A percentile compares a stretch with the other conserved stretches of the same genome.
Evolutionary conservation across 1,284 basidiomycete species (phyloP).

Genomic region (Laetiporus sulphureus): DNA sequence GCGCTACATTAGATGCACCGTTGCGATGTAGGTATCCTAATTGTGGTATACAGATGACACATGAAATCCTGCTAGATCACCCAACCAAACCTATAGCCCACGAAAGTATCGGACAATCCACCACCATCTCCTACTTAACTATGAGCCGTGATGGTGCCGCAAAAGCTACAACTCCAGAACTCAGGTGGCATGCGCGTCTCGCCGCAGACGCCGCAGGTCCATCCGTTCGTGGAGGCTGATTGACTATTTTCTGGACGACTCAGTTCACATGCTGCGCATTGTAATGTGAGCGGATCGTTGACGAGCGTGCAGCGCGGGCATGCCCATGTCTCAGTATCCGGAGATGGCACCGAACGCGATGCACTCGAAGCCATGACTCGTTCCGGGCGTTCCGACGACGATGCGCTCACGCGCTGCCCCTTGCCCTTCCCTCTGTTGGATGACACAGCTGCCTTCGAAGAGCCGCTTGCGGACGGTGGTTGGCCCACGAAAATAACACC

Average conservation of each 20-base stretch:
- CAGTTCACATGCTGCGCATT: slow-evolving; percentile 40
- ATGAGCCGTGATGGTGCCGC: slow-evolving; percentile 56
- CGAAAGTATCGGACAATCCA: too few species aligned
- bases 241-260: slow-evolving; percentile 10
- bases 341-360: background rate
- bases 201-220: slow-evolving; percentile 68
- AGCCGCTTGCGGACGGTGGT: background rate
- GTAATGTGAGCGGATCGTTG: slow-evolving; percentile 40
- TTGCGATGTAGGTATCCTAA: too few species aligned
- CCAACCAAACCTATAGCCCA: too few species aligned
- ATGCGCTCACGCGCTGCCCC: too few species aligned
- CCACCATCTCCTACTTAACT: background rate
- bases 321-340: slow-evolving; percentile 39
- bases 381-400: too few species aligned
- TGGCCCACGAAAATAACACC: slow-evolving; percentile 17
- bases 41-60: too few species aligned
- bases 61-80: too few species aligned
- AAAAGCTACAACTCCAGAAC: slow-evolving; percentile 71
- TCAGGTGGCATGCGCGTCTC: slow-evolving; percentile 53
- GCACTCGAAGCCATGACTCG: background rate
- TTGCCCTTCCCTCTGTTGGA: too few species aligned
- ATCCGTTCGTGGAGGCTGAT: slow-evolving; percentile 33
- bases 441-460: background rate
- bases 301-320: slow-evolving; percentile 67
- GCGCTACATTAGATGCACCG: too few species aligned